These are phyloP conservation scores for Polytrichum commune DNA, from an alignment of 225 moss, liverwort and hornwort species.

Conservation along the genomic window DNA sequence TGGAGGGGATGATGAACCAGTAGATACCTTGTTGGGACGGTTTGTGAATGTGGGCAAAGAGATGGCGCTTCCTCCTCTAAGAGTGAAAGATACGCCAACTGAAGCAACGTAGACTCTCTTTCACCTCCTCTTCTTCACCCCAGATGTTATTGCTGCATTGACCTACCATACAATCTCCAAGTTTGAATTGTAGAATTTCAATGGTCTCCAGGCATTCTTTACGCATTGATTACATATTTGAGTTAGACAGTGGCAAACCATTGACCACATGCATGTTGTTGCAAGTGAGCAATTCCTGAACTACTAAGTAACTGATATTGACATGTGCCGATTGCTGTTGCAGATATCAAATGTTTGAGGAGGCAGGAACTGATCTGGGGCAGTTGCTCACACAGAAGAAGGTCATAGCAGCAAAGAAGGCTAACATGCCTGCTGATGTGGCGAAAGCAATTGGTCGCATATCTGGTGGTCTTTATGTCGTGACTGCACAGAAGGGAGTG, in stretches of 20 bases:
- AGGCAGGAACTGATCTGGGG: slow-evolving; percentile 91
- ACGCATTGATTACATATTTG: too few species aligned
- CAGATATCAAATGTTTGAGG: slow-evolving; percentile 90
- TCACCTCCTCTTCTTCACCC: too few species aligned
- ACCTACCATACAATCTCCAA: too few species aligned
- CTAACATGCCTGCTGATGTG: slow-evolving; percentile 78
- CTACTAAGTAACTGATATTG: background rate
- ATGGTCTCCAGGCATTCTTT: too few species aligned
- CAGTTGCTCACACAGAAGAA: slow-evolving; percentile 86
- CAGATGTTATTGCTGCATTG: too few species aligned
- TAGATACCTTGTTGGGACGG: slow-evolving; percentile 73
- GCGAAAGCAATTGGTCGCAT: slow-evolving; percentile 90
- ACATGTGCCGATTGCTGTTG: slow-evolving; percentile 4
- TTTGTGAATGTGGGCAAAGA: slow-evolving; percentile 65
- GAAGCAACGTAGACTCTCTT: slow-evolving; percentile 66
- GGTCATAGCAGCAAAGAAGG: slow-evolving; percentile 67
- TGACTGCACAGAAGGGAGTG: slow-evolving; percentile 77
- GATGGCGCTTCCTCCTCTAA: slow-evolving; percentile 62
- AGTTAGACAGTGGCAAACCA: too few species aligned
- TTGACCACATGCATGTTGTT: background rate
- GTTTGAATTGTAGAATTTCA: too few species aligned
- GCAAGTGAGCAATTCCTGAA: background rate
- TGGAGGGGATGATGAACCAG: slow-evolving; percentile 96
- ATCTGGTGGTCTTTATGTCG: slow-evolving; percentile 93
- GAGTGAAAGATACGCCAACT: slow-evolving; percentile 81